Percentiles rank a stretch among this genome's conserved stretches.
These are phyloP conservation scores for Neofusicoccum parvum DNA, from an alignment of 2,329 filamentous ascomycete genomes.

Conservation along the genomic window DNA sequence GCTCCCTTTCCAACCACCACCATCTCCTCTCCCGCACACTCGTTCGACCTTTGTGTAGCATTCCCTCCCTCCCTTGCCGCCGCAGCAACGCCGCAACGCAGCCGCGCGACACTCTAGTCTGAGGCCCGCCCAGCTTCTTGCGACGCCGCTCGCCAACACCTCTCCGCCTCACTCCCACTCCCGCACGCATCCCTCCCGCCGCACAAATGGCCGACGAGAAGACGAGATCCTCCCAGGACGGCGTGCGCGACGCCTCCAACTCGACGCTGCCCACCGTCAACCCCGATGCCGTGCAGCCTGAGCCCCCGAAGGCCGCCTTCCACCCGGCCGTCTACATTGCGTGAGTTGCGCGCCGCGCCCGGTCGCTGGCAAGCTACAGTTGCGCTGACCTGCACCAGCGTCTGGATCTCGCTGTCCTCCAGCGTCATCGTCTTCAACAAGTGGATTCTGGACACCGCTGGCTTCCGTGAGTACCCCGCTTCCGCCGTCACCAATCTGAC, in stretches of 20 bases:
- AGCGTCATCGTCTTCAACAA: constrained; percentile 99
- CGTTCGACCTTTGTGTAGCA: constrained; percentile 22
- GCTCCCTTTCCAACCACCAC: constrained; percentile 18
- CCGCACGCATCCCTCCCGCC: constrained; percentile 59
- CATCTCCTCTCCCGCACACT: constrained; percentile 27
- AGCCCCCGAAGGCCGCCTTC: constrained; percentile 64
- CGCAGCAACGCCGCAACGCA: constrained; percentile 9
- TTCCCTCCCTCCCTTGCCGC: constrained; percentile 23
- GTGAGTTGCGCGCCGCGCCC: constrained; percentile 49
- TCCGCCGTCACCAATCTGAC: background rate
- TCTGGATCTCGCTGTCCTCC: constrained; percentile 91
- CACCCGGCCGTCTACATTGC: constrained; percentile 86
- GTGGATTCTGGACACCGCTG: constrained; percentile 84
- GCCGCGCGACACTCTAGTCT: background rate
- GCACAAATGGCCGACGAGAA: constrained; percentile 64
- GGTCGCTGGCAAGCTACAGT: constrained; percentile 31
- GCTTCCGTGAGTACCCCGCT: constrained; percentile 68
- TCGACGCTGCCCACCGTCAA: constrained; percentile 80
- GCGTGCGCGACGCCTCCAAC: constrained; percentile 61
- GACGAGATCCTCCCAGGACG: constrained; percentile 78
- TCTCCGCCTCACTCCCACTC: constrained; percentile 9
- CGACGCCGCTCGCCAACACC: constrained; percentile 8
- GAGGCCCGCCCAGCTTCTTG: constrained; percentile 12
- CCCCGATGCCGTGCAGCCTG: constrained; percentile 70
- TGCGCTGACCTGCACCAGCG: constrained; percentile 51